Evolutionary conservation across 305 asterid genomes (phyloP).

Genomic region (Fraxinus velutina): DNA sequence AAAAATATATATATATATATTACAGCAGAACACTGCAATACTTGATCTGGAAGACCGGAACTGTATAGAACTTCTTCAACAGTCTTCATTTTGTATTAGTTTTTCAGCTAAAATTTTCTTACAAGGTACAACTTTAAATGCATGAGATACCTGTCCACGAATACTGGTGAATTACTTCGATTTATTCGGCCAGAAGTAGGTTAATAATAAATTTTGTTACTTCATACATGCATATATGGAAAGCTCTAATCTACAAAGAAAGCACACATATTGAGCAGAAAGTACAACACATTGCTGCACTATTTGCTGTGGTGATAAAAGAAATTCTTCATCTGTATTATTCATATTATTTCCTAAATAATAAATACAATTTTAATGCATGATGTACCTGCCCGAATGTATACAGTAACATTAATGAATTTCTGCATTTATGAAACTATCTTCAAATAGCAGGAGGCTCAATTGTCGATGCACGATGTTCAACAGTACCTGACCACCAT

Average conservation of each 20-base stretch:
- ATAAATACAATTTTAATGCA: neutral
- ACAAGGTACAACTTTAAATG: neutral
- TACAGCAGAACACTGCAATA: neutral
- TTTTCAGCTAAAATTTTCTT: neutral
- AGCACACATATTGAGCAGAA: neutral
- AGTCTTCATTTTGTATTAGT: neutral
- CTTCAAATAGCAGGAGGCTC: neutral
- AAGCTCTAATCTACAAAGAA: neutral
- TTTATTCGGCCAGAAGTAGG: neutral
- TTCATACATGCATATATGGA: neutral
- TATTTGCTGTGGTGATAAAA: neutral
- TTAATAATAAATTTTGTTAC: neutral
- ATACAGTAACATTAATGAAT: neutral
- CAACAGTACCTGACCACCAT: slow-evolving; percentile 65
- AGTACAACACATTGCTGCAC: neutral
- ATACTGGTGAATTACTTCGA: neutral
- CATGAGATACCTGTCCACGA: neutral
- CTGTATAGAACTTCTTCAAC: neutral
- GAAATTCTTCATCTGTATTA: neutral
- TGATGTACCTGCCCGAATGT: neutral
- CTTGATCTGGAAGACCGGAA: neutral
- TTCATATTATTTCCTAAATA: neutral
- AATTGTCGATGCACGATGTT: neutral
- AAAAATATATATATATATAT: neutral
- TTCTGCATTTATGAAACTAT: neutral